Base-by-base conservation (phyloP, 306 rosid genomes). In the Hippophae tibetana region DNA sequence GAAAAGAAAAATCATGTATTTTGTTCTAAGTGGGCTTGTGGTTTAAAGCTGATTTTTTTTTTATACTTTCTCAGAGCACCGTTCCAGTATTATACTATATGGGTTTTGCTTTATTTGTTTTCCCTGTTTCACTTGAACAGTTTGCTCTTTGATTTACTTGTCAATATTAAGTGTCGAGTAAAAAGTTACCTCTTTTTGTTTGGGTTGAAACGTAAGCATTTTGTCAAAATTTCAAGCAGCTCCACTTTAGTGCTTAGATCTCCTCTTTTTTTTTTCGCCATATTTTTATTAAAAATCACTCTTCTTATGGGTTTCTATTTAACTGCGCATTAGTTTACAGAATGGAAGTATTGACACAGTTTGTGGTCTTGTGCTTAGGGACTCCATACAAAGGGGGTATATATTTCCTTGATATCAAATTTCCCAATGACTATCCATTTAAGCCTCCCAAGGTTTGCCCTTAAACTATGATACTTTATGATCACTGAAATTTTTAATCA, bases 301-400 rank as follows among this genome's bases (percentile, higher is more conserved):
- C 3, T 3, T 5, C 12, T 23, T 13, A 27, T 7, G 18, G 5
- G 23, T 13, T 31, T 31, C 3, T 31, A 31, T 31, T 31, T 31
- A 31, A 1, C 5, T 2, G 38, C 38, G 3, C 1, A 31, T 1
- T 31, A 1, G n/a, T 23, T 43, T 31, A 18, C 23, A 18, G 23
- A 18, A 18, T 18, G 23, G 23, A 59, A 52, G 64, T 42, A 18
- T 38, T 75, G 63, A 74, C 59, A 9, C 38, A 48, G 41, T 68
- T 3, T 45, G 3, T 53, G 44, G 57, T 54, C 57, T 50, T 72
- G 45, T 62, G 58, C 76, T 13, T 56, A 87, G 95, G 96, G 62
- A 87, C 95, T 14, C 95, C 95, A 5, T 87, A 90, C 45, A 76
- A 83, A 66, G 96, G 90, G 49, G 98, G 98, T 38, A 78, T 90